phyloP scores from a whole-genome alignment of 148 eudicot genomes.

The Camellia sinensis region DNA sequence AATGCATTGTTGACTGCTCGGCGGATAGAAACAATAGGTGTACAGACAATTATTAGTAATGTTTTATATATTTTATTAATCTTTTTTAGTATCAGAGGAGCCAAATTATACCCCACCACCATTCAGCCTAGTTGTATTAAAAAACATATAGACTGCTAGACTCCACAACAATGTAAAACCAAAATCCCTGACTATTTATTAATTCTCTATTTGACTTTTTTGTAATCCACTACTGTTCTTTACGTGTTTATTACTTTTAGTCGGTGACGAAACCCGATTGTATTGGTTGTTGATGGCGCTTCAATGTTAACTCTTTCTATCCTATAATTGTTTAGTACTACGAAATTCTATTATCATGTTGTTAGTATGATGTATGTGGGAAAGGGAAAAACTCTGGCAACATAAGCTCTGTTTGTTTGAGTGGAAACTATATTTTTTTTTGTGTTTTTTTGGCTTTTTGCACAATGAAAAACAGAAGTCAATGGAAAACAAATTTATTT shows the following conservation, averaged over 20 bases:
- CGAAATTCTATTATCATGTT: neutral
- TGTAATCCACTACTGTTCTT: neutral
- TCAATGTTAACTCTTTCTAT: neutral
- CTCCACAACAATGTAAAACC: neutral
- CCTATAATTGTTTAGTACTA: neutral
- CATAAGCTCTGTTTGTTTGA: no score
- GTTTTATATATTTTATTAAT: no score
- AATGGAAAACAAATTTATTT: no score
- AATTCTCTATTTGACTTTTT: neutral
- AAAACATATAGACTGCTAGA: no score
- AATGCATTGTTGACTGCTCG: neutral
- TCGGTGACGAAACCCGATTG: neutral
- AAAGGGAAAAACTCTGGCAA: neutral
- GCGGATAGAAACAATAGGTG: neutral
- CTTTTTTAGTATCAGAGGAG: neutral
- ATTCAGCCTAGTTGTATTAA: neutral
- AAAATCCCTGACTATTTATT: no score
- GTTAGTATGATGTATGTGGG: neutral
- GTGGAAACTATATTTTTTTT: no score
- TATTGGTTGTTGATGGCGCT: neutral
- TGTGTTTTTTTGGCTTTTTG: no score
- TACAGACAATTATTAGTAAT: neutral
- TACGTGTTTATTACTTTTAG: neutral
- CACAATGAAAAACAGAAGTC: no score
- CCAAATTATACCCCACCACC: neutral